Evolutionary conservation across 1,139 yeast species (phyloP).

Genomic region (Pichia sp.): DNA sequence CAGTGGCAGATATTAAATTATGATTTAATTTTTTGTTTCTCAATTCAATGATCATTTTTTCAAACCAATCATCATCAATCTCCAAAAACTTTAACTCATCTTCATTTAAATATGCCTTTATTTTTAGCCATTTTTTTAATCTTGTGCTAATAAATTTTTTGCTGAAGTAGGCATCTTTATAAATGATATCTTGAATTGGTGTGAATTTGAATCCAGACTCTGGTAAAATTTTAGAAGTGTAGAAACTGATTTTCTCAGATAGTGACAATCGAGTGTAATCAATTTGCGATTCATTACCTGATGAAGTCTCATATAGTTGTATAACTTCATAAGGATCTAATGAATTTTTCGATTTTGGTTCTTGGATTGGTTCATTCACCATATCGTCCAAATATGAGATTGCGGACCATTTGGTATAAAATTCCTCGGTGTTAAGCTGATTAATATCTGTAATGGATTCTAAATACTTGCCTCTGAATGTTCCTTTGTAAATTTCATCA

Average conservation of each 20-base stretch:
- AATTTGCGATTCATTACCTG: conserved; percentile 13
- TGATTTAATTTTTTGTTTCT: conserved; percentile 17
- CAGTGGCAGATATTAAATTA: conserved; percentile 19
- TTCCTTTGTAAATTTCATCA: conserved; percentile 21
- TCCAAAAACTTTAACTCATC: conserved; percentile 17
- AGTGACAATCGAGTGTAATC: conserved; percentile 10
- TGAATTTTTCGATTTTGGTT: conserved; percentile 14
- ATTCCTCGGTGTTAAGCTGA: conserved; percentile 19
- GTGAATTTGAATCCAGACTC: conserved; percentile 17
- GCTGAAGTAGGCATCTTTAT: conserved; percentile 22
- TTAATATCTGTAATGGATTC: conserved; percentile 14
- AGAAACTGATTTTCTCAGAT: conserved; percentile 15
- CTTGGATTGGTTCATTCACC: conserved; percentile 22
- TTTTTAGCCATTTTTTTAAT: conserved; percentile 20
- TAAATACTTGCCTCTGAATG: conserved; percentile 22
- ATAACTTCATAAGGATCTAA: conserved; percentile 16
- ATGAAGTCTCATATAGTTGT: conserved; percentile 2
- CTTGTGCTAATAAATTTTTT: conserved; percentile 19
- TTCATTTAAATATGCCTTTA: conserved; percentile 16
- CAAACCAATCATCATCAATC: conserved; percentile 18
- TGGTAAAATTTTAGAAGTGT: conserved; percentile 15
- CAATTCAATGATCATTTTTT: conserved; percentile 12
- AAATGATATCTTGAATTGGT: conserved; percentile 21
- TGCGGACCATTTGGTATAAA: conserved; percentile 19
- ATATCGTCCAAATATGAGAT: conserved; percentile 22